Conservation (phyloP, 2,329 filamentous ascomycete genomes). For the Colletotrichum camelliae region DNA sequence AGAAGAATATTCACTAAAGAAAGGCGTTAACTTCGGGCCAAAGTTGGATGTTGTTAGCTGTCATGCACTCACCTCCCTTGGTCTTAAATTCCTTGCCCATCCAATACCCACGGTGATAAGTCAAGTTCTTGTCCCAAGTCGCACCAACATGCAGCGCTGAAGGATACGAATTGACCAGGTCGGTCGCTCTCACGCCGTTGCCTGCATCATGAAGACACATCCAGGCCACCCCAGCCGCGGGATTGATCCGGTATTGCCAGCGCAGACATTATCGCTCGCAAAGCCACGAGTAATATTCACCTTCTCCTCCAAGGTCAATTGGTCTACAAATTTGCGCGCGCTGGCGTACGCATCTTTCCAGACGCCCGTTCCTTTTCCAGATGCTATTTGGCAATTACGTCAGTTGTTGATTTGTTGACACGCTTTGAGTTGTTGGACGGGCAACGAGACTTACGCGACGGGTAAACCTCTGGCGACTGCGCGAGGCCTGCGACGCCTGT, state of each 20-base stretch:
- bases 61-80: constrained; percentile 36
- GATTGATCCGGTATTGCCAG: constrained; percentile 51
- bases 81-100: constrained; percentile 39
- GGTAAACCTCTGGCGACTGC: not conserved
- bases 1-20: constrained; percentile 33
- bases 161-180: constrained; percentile 53
- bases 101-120: constrained; percentile 33
- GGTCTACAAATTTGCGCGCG: constrained; percentile 60
- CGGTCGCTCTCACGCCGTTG: constrained; percentile 52
- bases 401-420: not conserved
- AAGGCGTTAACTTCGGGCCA: not conserved
- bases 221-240: constrained; percentile 50
- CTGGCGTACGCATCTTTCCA: constrained; percentile 66
- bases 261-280: constrained; percentile 46
- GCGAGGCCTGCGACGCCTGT: not conserved
- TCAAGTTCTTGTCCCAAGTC: constrained; percentile 64
- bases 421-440: not conserved
- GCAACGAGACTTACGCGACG: constrained; percentile 1
- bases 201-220: constrained; percentile 56
- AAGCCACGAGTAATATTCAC: constrained; percentile 47
- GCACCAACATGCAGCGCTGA: constrained; percentile 53
- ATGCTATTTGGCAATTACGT: not conserved
- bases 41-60: rapidly evolving
- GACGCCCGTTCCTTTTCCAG: not conserved
- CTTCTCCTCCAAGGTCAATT: constrained; percentile 72